Base-by-base conservation (phyloP, 805 yeast genomes). In the Ogataea salicorniae region DNA sequence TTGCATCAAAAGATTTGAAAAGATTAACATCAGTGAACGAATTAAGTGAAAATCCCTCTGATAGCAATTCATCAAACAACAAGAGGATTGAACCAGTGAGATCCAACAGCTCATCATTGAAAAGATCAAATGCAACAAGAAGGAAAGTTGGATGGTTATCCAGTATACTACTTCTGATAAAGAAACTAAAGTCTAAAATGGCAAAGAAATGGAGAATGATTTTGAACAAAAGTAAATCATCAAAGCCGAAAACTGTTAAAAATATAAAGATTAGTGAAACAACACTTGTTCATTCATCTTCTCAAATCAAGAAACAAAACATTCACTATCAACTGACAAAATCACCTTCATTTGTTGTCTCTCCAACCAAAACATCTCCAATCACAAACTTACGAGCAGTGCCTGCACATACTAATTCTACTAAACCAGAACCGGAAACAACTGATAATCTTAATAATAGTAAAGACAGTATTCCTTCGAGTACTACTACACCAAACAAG, bases 101-200 rank as follows among this genome's bases (percentile, higher is more conserved):
- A 4, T 41, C 44, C 8, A 37, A 42, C 8, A 43, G 50, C 15
- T 46, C 51, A 23, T 55, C 59, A 17, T 47, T 66, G 17, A 59
- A 54, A 38, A 52, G 70, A 42, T 54, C 65, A 0, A 63, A 63
- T 43, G 70, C 70, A 9, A 57, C 59, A n/a, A 59, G 56, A 43
- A 51, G 69, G 36, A 66, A 61, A 42, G 42, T 52, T 2, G 66
- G 67, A 3, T 62, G 69, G 63, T 41, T 66, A 13, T 53, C 61
- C 2, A 43, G 34, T 17, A 33, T 66, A 6, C 16, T 52, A 3
- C 22, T 22, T 5, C 31, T 61, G 6, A 37, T 57, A 6, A 44
- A 48, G 8, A 43, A 44, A 15, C 15, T 56, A 15, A 60, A 51
- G 38, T n/a, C 22, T 1, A 44, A 41, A 16, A 37, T 51, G 3